phyloP scores from a whole-genome alignment of 2,329 filamentous ascomycete genomes.

The Gaeumannomyces tritici region DNA sequence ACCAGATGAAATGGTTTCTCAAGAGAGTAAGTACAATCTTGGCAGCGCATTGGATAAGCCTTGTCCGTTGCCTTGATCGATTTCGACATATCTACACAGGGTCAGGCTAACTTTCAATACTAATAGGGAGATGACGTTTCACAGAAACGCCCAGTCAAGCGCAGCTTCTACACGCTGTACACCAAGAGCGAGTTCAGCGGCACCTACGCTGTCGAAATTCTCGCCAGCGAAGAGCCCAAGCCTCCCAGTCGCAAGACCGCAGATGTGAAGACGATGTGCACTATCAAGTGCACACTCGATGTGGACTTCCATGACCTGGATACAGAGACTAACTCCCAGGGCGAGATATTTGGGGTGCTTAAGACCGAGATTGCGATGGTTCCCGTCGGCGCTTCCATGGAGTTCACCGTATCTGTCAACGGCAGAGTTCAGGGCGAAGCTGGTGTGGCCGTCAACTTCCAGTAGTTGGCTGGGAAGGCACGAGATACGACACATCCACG shows the following conservation, averaged over 20 bases:
- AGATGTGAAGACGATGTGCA: not conserved
- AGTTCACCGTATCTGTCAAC: constrained; percentile 7
- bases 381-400: constrained; percentile 6
- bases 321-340: not conserved
- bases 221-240: too few relatives aligned
- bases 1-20: constrained; percentile 13
- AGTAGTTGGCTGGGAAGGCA: not conserved
- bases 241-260: not conserved
- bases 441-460: not conserved
- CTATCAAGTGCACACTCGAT: not conserved
- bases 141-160: not conserved
- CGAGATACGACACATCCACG: not conserved
- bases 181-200: not conserved
- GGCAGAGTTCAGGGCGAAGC: not conserved
- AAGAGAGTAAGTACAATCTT: constrained; percentile 4
- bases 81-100: not conserved
- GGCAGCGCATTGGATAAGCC: not conserved
- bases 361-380: constrained; percentile 7
- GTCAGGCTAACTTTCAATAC: not conserved
- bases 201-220: not conserved
- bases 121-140: not conserved
- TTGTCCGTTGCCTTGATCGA: not conserved
- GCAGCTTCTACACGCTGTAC: not conserved
- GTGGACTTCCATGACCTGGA: not conserved
- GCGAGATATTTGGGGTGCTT: constrained; percentile 4